Evolutionary conservation across 2,329 filamentous ascomycete species (phyloP).

Genomic region (Apiospora hydei): DNA sequence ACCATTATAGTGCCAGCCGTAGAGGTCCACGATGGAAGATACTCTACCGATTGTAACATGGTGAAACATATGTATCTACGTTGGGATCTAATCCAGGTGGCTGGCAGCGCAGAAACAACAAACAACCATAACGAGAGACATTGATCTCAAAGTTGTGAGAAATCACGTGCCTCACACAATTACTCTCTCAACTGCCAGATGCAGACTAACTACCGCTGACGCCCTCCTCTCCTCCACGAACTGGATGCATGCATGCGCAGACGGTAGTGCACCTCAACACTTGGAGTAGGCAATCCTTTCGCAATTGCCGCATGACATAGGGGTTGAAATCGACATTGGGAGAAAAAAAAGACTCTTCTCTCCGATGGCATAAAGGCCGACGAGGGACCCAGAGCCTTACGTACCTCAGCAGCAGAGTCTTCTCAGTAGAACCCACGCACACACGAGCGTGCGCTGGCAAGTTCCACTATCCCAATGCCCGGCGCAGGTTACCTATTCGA

Average conservation of each 20-base stretch:
- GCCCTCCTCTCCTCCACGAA: neutral
- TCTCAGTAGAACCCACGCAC: conserved; percentile 11
- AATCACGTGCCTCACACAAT: neutral
- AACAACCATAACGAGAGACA: conserved; percentile 10
- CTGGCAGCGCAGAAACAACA: neutral
- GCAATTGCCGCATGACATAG: neutral
- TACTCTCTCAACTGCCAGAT: neutral
- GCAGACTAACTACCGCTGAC: neutral
- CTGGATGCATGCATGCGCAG: neutral
- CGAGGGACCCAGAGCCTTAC: neutral
- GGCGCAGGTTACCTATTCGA: conserved; percentile 8
- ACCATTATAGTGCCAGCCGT: conserved; percentile 9
- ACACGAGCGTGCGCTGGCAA: conserved; percentile 5
- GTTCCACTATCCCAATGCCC: conserved; percentile 1
- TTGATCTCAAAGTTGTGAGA: neutral
- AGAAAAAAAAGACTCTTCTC: neutral
- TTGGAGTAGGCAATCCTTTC: too few relatives aligned
- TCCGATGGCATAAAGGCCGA: conserved; percentile 16
- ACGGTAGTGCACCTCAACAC: neutral
- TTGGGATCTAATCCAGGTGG: neutral
- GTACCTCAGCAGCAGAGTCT: conserved; percentile 13
- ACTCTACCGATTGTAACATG: conserved; percentile 10
- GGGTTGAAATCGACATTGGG: neutral
- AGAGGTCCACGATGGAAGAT: conserved; percentile 17
- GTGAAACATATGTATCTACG: conserved; percentile 17